phyloP scores from a whole-genome alignment of 352 stramenopile species.

The Phytophthora pisi region DNA sequence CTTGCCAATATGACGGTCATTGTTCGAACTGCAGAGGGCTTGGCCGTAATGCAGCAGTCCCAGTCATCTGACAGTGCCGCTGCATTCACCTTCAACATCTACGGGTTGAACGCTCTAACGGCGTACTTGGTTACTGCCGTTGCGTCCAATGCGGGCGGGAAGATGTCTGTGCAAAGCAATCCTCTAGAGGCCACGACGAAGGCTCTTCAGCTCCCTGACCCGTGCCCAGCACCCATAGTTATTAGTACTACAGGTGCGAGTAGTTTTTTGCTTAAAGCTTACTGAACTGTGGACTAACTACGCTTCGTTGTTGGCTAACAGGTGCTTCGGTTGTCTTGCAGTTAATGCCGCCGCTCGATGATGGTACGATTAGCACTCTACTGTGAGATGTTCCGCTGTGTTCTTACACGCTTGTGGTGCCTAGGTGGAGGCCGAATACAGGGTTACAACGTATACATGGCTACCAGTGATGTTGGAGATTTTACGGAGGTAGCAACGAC shows the following conservation, averaged over 20 bases:
- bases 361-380: slow-evolving; percentile 29
- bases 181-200: slow-evolving; percentile 27
- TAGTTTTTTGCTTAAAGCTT: not conserved
- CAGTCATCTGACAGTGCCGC: slow-evolving; percentile 9
- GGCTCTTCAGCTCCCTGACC: slow-evolving; percentile 34
- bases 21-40: slow-evolving; percentile 26
- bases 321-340: slow-evolving; percentile 52
- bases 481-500: slow-evolving; percentile 50
- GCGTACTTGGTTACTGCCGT: slow-evolving; percentile 43
- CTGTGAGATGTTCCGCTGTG: not conserved
- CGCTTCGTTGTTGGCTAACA: slow-evolving; percentile 10
- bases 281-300: not conserved
- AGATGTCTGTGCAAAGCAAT: slow-evolving; percentile 25
- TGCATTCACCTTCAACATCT: slow-evolving; percentile 31
- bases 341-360: slow-evolving; percentile 46
- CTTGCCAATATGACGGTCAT: slow-evolving; percentile 35
- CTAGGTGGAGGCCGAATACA: slow-evolving; percentile 55
- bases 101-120: slow-evolving; percentile 43
- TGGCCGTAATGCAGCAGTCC: slow-evolving; percentile 8
- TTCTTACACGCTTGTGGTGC: not conserved
- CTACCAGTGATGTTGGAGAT: slow-evolving; percentile 29
- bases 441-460: slow-evolving; percentile 66
- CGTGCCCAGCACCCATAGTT: slow-evolving; percentile 49
- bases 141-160: slow-evolving; percentile 29
- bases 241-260: slow-evolving; percentile 47